Percentiles rank a stretch among this genome's conserved stretches.
Evolutionary conservation across 1,284 basidiomycete species (phyloP).

Genomic region (Ceratobasidium sp.): DNA sequence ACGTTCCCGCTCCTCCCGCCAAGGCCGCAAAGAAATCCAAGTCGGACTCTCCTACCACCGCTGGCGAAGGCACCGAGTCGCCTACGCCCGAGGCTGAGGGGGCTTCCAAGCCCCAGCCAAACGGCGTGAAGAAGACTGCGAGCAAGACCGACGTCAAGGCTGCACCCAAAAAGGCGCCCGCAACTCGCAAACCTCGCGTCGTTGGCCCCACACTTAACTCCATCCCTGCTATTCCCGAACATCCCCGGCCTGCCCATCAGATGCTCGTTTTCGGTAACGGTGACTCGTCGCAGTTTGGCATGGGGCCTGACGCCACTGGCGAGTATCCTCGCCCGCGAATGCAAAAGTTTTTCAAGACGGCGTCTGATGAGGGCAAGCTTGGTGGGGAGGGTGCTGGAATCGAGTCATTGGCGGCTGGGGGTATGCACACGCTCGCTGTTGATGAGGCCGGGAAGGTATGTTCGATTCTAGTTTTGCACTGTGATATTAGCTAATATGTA

Average conservation of each 20-base stretch:
- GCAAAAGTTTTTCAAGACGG: constrained; percentile 60
- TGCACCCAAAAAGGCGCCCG: constrained; percentile 12
- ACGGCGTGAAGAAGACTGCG: constrained; percentile 38
- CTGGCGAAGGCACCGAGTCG: constrained; percentile 8
- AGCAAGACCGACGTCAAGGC: constrained; percentile 5
- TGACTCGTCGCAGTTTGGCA: constrained; percentile 65
- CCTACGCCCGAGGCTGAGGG: constrained; percentile 10
- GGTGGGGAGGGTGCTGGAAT: constrained; percentile 59
- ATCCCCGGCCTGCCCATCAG: constrained; percentile 53
- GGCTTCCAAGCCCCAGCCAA: constrained; percentile 21
- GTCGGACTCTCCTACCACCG: constrained; percentile 17
- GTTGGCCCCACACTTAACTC: constrained; percentile 49
- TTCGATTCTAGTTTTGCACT: neutral
- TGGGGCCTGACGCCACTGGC: constrained; percentile 62
- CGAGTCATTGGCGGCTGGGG: constrained; percentile 62
- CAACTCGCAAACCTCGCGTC: constrained; percentile 17
- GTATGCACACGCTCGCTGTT: constrained; percentile 66
- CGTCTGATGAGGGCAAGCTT: constrained; percentile 57
- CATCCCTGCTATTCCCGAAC: constrained; percentile 48
- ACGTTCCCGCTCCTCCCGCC: neutral
- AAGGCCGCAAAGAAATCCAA: constrained; percentile 37
- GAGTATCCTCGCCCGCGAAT: constrained; percentile 62
- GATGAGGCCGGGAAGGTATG: constrained; percentile 64
- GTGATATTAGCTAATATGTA: neutral
- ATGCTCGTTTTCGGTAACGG: constrained; percentile 64